Evolutionary conservation across 2,329 filamentous ascomycete species (phyloP), one percentile per base, ranked within the genome.

Genomic region (Trichoderma harzianum): DNA sequence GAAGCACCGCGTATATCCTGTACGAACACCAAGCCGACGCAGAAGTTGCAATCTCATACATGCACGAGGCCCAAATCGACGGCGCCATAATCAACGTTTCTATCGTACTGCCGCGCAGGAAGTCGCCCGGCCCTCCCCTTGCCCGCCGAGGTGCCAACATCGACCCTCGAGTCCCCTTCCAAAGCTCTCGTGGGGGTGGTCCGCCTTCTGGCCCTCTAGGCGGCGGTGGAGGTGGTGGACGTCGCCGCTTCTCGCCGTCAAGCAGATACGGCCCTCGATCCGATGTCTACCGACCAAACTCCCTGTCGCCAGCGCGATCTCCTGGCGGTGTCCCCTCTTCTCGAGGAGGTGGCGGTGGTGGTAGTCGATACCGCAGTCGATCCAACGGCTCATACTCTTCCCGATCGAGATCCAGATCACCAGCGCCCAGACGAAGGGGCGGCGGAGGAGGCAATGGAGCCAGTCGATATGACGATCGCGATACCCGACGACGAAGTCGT

Each of bases 31-130:
- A 94, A 74, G 86, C 88, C 64, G 92, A 95, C 74, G 95, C 96
- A 28, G 94, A 98, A 82, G 86, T 90, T 16, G 96, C 96, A 32
- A 97, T 98, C 76, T 90, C 95, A 21, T 93, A 97, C 80, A 98
- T 99, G 96, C 96, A 99, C 81, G 96, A 99, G 83, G 94, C 93
- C n/a, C 93, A 97, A 78, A 84, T 97, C 32, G 95, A 98, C 80
- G 94, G 94, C 66, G 89, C 91, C 26, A 86, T 90, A 51, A 91
- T 98, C 78, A 92, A 92, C 78, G 95, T 98, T 63, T 96, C 93
- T 58, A 96, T 98, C 75, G 93, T 97, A 30, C 86, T 97, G 43
- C 94, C 94, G 0, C 89, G 92, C 64, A 90, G 92, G 77, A 93
- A 94, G 76, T 95, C 93, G 7, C 90, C 90, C 21, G 90, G 92